Evolutionary conservation across 257 asterid genomes (phyloP).

Genomic region (Solanum ahanhuiri): DNA sequence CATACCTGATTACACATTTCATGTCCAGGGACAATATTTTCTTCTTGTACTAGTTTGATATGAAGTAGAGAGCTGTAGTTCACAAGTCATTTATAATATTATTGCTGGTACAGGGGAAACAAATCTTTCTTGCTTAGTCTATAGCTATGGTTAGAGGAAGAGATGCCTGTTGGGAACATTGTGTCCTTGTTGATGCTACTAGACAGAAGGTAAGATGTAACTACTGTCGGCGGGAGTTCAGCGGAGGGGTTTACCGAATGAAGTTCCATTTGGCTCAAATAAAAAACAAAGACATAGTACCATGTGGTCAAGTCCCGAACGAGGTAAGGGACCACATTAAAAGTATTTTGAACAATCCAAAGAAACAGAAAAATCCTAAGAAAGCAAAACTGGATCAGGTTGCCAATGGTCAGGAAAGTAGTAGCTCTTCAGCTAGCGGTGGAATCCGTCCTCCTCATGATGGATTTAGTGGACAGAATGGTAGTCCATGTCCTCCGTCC

Average conservation of each 20-base stretch:
- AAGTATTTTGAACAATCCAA: slow-evolving; percentile 19
- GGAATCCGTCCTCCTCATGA: slow-evolving; percentile 20
- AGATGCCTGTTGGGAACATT: slow-evolving; percentile 42
- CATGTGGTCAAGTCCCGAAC: slow-evolving; percentile 26
- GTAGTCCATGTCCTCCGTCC: slow-evolving; percentile 21
- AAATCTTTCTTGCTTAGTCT: not conserved
- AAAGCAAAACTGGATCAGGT: slow-evolving; percentile 24
- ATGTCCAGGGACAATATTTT: not conserved
- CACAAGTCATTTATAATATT: not conserved
- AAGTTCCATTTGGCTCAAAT: slow-evolving; percentile 44
- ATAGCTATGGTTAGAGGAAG: slow-evolving; percentile 35
- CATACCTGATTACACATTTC: not conserved
- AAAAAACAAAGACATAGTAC: slow-evolving; percentile 34
- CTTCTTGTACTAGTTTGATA: not conserved
- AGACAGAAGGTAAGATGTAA: slow-evolving; percentile 40
- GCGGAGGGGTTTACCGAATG: slow-evolving; percentile 43
- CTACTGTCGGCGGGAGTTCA: slow-evolving; percentile 37
- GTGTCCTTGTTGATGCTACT: slow-evolving; percentile 38
- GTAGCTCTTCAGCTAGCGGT: slow-evolving; percentile 36
- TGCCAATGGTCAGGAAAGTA: slow-evolving; percentile 19
- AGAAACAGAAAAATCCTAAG: slow-evolving; percentile 25
- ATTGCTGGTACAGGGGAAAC: not conserved
- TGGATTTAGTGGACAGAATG: slow-evolving; percentile 22
- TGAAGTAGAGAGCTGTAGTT: not conserved
- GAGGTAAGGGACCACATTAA: slow-evolving; percentile 25